phyloP scores from a whole-genome alignment of 2,329 filamentous ascomycete species.

The Massarina eburnea region DNA sequence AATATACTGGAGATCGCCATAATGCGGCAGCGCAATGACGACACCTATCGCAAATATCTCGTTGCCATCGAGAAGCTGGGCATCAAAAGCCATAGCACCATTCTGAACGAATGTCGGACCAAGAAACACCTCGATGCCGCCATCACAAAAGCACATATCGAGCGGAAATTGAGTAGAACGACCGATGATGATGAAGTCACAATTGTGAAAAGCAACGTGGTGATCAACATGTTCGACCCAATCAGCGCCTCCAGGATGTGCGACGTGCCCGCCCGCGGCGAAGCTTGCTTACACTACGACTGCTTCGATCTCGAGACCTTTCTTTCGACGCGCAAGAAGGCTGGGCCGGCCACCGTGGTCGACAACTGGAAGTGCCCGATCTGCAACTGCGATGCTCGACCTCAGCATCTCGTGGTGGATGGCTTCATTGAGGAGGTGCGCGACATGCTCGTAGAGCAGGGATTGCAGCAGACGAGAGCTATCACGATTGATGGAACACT shows the following conservation, averaged over 20 bases:
- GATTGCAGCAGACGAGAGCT: constrained; percentile 56
- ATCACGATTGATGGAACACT: constrained; percentile 68
- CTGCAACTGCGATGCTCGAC: constrained; percentile 76
- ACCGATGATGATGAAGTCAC: constrained; percentile 60
- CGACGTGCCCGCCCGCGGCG: constrained; percentile 70
- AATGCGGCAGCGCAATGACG: constrained; percentile 32
- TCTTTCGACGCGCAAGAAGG: constrained; percentile 51
- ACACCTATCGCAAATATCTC: constrained; percentile 52
- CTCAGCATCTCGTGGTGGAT: constrained; percentile 70
- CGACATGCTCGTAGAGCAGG: constrained; percentile 52
- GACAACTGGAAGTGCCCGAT: constrained; percentile 88
- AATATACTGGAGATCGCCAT: constrained; percentile 62
- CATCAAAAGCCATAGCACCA: constrained; percentile 48
- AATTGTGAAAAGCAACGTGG: constrained; percentile 44
- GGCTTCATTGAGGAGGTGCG: constrained; percentile 70
- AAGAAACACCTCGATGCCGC: constrained; percentile 45
- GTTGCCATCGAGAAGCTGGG: constrained; percentile 72
- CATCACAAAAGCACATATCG: constrained; percentile 61
- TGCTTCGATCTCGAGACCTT: constrained; percentile 90
- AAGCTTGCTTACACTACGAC: constrained; percentile 72
- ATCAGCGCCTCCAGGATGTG: constrained; percentile 57
- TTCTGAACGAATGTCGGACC: constrained; percentile 32
- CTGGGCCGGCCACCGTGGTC: constrained; percentile 43
- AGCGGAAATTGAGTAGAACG: constrained; percentile 47
- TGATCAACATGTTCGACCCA: constrained; percentile 51